Evolutionary conservation across 192 early-diverging fungal species (phyloP).

Genomic region (Glomus cerebriforme): DNA sequence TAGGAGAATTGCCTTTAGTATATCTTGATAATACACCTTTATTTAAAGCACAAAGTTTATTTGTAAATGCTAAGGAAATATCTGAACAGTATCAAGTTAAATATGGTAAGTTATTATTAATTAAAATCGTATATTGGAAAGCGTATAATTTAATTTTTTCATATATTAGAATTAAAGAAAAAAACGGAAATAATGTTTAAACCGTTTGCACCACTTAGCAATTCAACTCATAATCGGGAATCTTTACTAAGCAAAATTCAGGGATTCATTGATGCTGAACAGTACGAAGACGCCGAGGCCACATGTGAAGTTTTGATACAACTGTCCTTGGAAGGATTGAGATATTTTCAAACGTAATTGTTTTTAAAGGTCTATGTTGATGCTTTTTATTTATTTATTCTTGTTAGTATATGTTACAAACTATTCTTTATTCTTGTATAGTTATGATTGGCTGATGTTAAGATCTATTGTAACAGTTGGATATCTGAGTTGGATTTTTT

Average conservation of each 20-base stretch:
- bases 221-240: conserved; percentile 52
- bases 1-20: conserved; percentile 81
- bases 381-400: not conserved
- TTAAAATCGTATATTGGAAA: not conserved
- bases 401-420: not conserved
- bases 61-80: conserved; percentile 84
- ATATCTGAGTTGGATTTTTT: conserved; percentile 89
- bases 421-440: not conserved
- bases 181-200: conserved; percentile 78
- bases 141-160: not conserved
- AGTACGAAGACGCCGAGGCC: conserved; percentile 69
- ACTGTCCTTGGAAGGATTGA: conserved; percentile 78
- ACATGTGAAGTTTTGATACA: conserved; percentile 64
- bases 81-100: conserved; percentile 87
- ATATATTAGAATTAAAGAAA: conserved; percentile 64
- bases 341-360: conserved; percentile 84
- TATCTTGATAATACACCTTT: conserved; percentile 74
- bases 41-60: conserved; percentile 74
- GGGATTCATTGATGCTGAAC: conserved; percentile 56
- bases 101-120: conserved; percentile 44
- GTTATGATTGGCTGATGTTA: conserved; percentile 94
- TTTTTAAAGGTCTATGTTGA: not conserved
- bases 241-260: conserved; percentile 60
- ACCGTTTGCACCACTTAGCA: conserved; percentile 69
- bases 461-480: conserved; percentile 80